A percentile compares a stretch with the other conserved stretches of the same genome.
phyloP scores from a whole-genome alignment of 2,329 filamentous ascomycete species.

The Penicillium sp. region DNA sequence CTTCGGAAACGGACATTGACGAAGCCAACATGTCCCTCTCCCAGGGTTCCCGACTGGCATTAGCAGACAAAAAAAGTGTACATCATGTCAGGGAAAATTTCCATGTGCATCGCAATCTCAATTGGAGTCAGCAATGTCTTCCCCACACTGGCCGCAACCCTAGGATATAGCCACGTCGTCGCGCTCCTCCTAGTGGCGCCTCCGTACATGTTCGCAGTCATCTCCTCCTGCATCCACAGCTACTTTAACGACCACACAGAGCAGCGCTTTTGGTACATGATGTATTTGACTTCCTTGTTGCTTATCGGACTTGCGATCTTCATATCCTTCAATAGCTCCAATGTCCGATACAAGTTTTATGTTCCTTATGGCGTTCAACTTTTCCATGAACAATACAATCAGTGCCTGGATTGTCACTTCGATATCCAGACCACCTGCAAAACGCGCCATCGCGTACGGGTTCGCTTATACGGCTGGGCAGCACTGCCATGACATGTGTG shows the following conservation, averaged over 20 bases:
- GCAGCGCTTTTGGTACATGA: slow-evolving; percentile 54
- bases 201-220: slow-evolving; percentile 55
- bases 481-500: slow-evolving; percentile 53
- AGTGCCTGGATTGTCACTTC: slow-evolving; percentile 53
- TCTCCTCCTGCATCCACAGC: slow-evolving; percentile 48
- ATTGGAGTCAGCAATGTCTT: slow-evolving; percentile 59
- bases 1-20: slow-evolving; percentile 55
- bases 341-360: slow-evolving; percentile 56
- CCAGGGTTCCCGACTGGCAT: slow-evolving; percentile 56
- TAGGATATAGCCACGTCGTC: slow-evolving; percentile 49
- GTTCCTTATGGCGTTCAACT: slow-evolving; percentile 53
- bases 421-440: slow-evolving; percentile 55
- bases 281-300: slow-evolving; percentile 53
- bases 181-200: slow-evolving; percentile 55
- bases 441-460: slow-evolving; percentile 56
- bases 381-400: slow-evolving; percentile 34
- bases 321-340: slow-evolving; percentile 56
- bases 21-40: slow-evolving; percentile 54
- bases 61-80: slow-evolving; percentile 58
- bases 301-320: slow-evolving; percentile 56
- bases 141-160: slow-evolving; percentile 51
- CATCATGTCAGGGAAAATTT: slow-evolving; percentile 45
- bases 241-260: slow-evolving; percentile 44
- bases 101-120: slow-evolving; percentile 55
- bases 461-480: slow-evolving; percentile 56